Percentiles rank a stretch among this genome's conserved stretches.
Conservation (phyloP, 2,329 filamentous ascomycete genomes). For the Diaporthe ampelina region DNA sequence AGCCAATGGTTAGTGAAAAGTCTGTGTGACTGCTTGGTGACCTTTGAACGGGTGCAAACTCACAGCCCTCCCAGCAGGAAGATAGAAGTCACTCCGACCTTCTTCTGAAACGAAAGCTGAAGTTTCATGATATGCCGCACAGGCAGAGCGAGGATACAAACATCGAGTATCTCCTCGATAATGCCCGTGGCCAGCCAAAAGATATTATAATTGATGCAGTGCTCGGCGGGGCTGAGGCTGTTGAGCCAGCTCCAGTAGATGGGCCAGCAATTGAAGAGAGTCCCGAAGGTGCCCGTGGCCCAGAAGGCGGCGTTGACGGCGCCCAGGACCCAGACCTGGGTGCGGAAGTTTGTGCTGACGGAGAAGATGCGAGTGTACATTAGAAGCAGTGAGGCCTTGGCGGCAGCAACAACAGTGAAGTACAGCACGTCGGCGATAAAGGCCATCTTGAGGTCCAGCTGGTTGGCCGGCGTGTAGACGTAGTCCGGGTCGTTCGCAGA, state of each 20-base stretch:
- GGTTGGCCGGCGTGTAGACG: slow-evolving; percentile 35
- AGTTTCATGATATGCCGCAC: slow-evolving; percentile 16
- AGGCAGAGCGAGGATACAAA: slow-evolving; percentile 26
- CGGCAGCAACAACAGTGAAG: slow-evolving; percentile 47
- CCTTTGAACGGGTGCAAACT: not conserved
- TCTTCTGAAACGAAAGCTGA: slow-evolving; percentile 22
- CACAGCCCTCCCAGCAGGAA: slow-evolving; percentile 30
- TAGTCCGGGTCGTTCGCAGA: slow-evolving; percentile 27
- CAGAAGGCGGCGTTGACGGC: slow-evolving; percentile 44
- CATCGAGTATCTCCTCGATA: slow-evolving; percentile 26
- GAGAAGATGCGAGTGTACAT: slow-evolving; percentile 52
- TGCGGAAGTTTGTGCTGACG: slow-evolving; percentile 45
- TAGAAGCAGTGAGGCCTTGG: slow-evolving; percentile 51
- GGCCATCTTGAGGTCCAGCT: slow-evolving; percentile 36
- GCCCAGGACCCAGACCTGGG: slow-evolving; percentile 43
- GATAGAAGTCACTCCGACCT: slow-evolving; percentile 1
- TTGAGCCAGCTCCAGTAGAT: slow-evolving; percentile 44
- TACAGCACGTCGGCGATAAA: slow-evolving; percentile 49
- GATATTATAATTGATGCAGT: slow-evolving; percentile 48
- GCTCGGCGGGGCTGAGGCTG: slow-evolving; percentile 41
- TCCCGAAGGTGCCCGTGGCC: slow-evolving; percentile 44
- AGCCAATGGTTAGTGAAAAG: not conserved
- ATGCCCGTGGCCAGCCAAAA: slow-evolving; percentile 43
- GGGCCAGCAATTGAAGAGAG: slow-evolving; percentile 46
- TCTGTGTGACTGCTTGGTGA: not conserved